Percentiles rank a stretch among this genome's conserved stretches.
phyloP scores from a whole-genome alignment of 2,329 filamentous ascomycete genomes.

The Onygenales sp. region DNA sequence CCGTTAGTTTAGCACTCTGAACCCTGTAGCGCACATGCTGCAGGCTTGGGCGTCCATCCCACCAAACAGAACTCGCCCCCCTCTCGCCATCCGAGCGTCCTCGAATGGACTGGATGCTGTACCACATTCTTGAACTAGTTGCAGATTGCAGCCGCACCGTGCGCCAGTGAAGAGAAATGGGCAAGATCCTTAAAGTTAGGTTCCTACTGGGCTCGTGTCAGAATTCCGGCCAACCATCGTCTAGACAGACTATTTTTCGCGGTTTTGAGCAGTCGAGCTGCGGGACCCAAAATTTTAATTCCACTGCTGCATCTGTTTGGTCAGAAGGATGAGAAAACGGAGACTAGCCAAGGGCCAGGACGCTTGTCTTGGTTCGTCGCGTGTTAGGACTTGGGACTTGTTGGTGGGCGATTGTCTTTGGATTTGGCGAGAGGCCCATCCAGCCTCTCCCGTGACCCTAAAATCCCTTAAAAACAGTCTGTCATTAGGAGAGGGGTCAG shows the following conservation, averaged over 20 bases:
- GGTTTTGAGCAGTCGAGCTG: background rate
- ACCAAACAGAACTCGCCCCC: constrained; percentile 1
- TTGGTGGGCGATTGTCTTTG: constrained; percentile 2
- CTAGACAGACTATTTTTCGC: background rate
- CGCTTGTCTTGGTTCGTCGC: constrained; percentile 5
- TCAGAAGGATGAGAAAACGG: background rate
- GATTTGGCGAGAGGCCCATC: constrained; percentile 21
- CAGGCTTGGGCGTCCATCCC: background rate
- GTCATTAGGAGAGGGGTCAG: constrained; percentile 2
- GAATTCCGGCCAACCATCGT: constrained; percentile 1
- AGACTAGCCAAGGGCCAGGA: constrained; percentile 4
- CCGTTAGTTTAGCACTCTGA: background rate
- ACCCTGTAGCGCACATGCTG: constrained; percentile 1
- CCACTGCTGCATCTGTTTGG: background rate
- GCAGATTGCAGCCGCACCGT: constrained; percentile 14
- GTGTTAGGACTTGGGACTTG: background rate
- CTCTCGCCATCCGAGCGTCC: constrained; percentile 3
- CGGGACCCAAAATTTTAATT: background rate
- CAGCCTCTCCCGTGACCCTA: constrained; percentile 18
- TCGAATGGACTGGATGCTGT: constrained; percentile 1
- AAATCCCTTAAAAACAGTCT: constrained; percentile 9
- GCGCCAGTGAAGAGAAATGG: constrained; percentile 13
- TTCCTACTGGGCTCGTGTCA: constrained; percentile 4
- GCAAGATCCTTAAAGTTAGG: background rate
- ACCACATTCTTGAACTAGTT: constrained; percentile 10